Base-by-base conservation (phyloP, 371 early-diverging fungal species). In the Umbelopsis sp. region DNA sequence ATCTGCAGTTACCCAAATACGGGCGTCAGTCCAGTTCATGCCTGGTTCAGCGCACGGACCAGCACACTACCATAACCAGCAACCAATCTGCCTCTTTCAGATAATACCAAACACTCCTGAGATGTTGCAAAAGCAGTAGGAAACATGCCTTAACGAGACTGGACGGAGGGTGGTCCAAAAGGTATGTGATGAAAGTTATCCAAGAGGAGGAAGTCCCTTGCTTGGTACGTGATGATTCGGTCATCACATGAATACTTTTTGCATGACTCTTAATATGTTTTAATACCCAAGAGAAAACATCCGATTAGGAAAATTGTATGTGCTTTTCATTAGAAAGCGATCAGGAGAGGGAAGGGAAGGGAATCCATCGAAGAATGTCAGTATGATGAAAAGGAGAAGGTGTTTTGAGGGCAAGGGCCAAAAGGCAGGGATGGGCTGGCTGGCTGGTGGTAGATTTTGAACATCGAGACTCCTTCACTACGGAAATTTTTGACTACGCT, bases 291-390 rank as follows among this genome's bases (percentile, higher is more conserved):
- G 12, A 20, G 29, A 51, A 51, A 51, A 18, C 57, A 57, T 57
- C 57, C 57, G 57, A 57, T 14, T 25, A 57, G 57, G 57, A 57
- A 57, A 57, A 57, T 57, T 57, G 29, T 29, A 29, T 57, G 57
- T 8, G 29, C 8, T 35, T 29, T 57, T 57, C 14, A 57, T 35
- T 35, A 29, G 32, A 38, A 57, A 35, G 18, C 18, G 57, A 29
- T 12, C 18, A 29, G 18, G 20, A 48, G 48, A 32, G 57, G 32
- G 57, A 57, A 32, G 16, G 35, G 12, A 57, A 57, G 57, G 57
- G 35, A 37, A 57, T 16, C 32, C 6, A 32, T 29, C 29, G 57
- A 57, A 57, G 57, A 57, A 57, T 57, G 57, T 57, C 57, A 16
- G n/a, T 57, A 16, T 57, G 57, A 57, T 57, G 57, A 57, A 57